Evolutionary conservation across 2,329 filamentous ascomycete species (phyloP).

Genomic region (Botrytis tulipae): DNA sequence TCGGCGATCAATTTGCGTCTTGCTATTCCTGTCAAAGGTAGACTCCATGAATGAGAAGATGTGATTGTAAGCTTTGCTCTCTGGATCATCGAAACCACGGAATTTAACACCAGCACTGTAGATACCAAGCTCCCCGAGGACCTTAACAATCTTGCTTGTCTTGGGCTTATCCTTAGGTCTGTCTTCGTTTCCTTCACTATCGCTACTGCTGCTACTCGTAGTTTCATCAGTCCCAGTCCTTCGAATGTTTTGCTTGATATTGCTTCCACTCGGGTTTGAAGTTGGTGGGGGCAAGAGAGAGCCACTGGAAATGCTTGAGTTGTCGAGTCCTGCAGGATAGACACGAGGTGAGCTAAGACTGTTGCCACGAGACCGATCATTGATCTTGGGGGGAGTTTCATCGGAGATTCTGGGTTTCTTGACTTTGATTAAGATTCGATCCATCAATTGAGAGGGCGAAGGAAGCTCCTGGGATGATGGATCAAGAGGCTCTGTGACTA

Average conservation of each 20-base stretch:
- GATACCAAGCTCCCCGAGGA: constrained; percentile 82
- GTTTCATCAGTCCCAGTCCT: constrained; percentile 49
- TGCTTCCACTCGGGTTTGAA: constrained; percentile 13
- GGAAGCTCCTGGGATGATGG: constrained; percentile 68
- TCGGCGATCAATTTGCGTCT: constrained; percentile 71
- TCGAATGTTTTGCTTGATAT: constrained; percentile 28
- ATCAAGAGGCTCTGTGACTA: constrained; percentile 74
- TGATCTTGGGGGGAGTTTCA: constrained; percentile 43
- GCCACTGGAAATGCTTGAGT: constrained; percentile 50
- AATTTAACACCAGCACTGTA: constrained; percentile 76
- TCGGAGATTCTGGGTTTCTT: constrained; percentile 63
- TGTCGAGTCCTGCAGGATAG: constrained; percentile 61
- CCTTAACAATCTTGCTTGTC: constrained; percentile 80
- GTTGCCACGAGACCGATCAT: constrained; percentile 55
- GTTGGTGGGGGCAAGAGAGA: constrained; percentile 48
- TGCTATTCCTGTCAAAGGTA: constrained; percentile 78
- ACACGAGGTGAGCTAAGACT: constrained; percentile 79
- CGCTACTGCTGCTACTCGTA: constrained; percentile 75
- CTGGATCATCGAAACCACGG: constrained; percentile 70
- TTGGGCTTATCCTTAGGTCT: constrained; percentile 57
- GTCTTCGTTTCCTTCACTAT: constrained; percentile 55
- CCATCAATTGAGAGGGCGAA: constrained; percentile 79
- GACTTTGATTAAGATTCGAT: constrained; percentile 88
- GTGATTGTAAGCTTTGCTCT: constrained; percentile 87
- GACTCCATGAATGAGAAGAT: constrained; percentile 93